Conservation (phyloP, 176 grass and related monocot species). For the Zoysia japonica region DNA sequence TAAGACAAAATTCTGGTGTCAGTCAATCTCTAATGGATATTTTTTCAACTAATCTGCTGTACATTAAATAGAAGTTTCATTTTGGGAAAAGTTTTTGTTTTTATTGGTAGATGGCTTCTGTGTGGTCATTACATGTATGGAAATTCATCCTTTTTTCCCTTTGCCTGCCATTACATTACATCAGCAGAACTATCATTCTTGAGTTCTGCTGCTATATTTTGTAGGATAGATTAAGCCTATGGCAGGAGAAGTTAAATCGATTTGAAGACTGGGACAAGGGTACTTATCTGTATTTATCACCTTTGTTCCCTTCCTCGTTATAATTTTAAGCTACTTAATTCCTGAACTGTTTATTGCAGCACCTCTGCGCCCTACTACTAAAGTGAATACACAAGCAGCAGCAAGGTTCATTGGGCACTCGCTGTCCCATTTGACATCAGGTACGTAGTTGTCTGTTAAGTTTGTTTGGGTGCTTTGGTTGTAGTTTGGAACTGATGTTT, state of each 20-base stretch:
- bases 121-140: background rate
- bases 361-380: conserved; percentile 71
- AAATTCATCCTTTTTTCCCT: background rate
- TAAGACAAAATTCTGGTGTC: background rate
- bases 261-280: conserved; percentile 78
- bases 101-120: background rate
- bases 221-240: conserved; percentile 86
- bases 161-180: background rate
- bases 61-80: background rate
- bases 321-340: background rate
- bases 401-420: conserved; percentile 83
- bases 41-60: background rate
- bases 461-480: background rate
- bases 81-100: conserved; percentile 6
- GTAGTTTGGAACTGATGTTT: conserved; percentile 28
- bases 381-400: conserved; percentile 75
- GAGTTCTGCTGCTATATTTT: conserved; percentile 26
- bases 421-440: conserved; percentile 68
- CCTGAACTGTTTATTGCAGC: conserved; percentile 53
- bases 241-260: conserved; percentile 74
- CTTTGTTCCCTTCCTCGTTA: background rate
- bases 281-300: conserved; percentile 36
- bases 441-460: conserved; percentile 41
- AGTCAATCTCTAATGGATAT: background rate
- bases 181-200: background rate